Evolutionary conservation across 768 basidiomycete species (phyloP).

Genomic region (Boletus fagicola): DNA sequence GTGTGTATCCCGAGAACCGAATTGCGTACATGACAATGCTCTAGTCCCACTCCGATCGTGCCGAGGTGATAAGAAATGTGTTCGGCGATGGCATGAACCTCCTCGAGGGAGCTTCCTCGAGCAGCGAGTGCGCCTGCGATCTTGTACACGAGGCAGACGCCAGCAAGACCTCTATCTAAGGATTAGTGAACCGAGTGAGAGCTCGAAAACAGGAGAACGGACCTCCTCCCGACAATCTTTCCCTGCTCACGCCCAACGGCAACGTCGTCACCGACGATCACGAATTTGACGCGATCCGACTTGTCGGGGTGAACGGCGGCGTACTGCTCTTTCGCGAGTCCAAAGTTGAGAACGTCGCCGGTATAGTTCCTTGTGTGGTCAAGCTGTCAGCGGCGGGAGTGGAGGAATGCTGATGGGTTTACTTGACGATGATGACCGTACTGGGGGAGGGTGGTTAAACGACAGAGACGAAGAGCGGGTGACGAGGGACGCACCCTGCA

Average conservation of each 20-base stretch:
- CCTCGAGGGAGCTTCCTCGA: conserved; percentile 62
- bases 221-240: conserved; percentile 79
- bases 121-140: conserved; percentile 81
- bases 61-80: conserved; percentile 65
- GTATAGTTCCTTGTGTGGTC: conserved; percentile 69
- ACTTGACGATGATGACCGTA: conserved; percentile 85
- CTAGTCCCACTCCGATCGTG: conserved; percentile 84
- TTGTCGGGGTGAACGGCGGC: conserved; percentile 67
- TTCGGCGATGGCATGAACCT: conserved; percentile 65
- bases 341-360: conserved; percentile 89
- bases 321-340: conserved; percentile 83
- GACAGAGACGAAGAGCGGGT: not conserved
- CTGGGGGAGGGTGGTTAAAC: conserved; percentile 34
- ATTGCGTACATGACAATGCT: conserved; percentile 75
- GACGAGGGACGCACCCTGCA: conserved; percentile 51
- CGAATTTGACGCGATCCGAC: conserved; percentile 65
- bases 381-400: conserved; percentile 5
- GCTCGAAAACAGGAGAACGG: conserved; percentile 14
- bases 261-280: conserved; percentile 89
- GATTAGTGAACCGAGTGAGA: not conserved
- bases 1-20: not conserved
- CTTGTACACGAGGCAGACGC: conserved; percentile 85
- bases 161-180: conserved; percentile 66
- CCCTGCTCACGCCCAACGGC: conserved; percentile 81
- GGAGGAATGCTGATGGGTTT: conserved; percentile 5